Percentiles rank a stretch among this genome's conserved stretches.
Evolutionary conservation across 2,329 filamentous ascomycete species (phyloP).

Genomic region (Scytalidium sp.): DNA sequence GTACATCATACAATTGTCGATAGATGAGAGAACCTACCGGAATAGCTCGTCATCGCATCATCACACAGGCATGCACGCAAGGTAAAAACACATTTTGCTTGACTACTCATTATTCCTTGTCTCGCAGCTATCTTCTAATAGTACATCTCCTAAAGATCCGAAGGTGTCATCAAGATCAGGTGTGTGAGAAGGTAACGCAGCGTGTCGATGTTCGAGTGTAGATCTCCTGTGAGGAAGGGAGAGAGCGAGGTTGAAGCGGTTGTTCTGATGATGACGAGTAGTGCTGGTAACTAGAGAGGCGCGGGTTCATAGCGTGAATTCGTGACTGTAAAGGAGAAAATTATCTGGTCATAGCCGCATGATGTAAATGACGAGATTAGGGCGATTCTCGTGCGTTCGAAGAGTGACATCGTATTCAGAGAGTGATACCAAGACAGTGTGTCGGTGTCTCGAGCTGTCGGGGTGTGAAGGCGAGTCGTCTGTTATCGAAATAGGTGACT

Average conservation of each 20-base stretch:
- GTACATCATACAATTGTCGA: not conserved
- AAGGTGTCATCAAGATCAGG: not conserved
- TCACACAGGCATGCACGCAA: not conserved
- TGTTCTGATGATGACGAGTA: not conserved
- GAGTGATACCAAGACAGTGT: conserved; percentile 30
- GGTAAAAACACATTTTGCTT: not conserved
- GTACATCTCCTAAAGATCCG: not conserved
- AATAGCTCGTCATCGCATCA: no score
- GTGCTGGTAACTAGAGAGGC: conserved; percentile 8
- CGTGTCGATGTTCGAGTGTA: not conserved
- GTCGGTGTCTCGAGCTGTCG: conserved; percentile 31
- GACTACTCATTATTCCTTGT: not conserved
- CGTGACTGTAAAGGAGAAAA: conserved; percentile 29
- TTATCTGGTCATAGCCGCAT: conserved; percentile 29
- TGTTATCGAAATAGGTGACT: conserved; percentile 26
- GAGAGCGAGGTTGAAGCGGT: conserved; percentile 1
- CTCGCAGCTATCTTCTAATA: not conserved
- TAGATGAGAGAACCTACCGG: no score
- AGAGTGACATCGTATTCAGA: conserved; percentile 26
- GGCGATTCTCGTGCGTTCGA: conserved; percentile 33
- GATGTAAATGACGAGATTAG: conserved; percentile 34
- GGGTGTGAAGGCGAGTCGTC: conserved; percentile 31
- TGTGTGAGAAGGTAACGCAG: not conserved
- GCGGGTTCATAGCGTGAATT: conserved; percentile 18
- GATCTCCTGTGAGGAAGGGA: not conserved